Evolutionary conservation across 2,329 filamentous ascomycete genomes (phyloP), one percentile per base, ranked within the genome.

Genomic region (Fusarium goolgardi): DNA sequence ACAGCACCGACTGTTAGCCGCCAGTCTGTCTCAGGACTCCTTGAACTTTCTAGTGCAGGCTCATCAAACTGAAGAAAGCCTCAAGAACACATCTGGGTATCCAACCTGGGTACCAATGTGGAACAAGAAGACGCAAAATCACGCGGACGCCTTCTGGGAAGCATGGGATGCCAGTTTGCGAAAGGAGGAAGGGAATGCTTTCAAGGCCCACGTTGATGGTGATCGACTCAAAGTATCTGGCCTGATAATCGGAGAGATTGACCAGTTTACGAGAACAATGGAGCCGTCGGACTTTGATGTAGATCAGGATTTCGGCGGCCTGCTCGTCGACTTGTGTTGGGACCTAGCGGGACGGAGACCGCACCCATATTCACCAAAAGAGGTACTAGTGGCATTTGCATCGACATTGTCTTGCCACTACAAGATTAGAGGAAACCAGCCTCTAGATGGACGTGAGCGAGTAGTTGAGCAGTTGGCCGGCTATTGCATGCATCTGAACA

Each of bases 141-240:
- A 61, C 16, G 58, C 58, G 20, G 58, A 61, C 10, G 58, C 58
- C 4, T 58, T 40, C 9, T 61, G 58, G 58, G 58, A 61, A 20
- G 54, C 58, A 18, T 61, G 58, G 58, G 58, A 61, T 9, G 54
- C 58, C 2, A 61, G 45, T 45, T 32, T 61, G 25, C 37, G 58
- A 8, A 61, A 61, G n/a, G 12, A 46, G 11, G 32, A 61, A 13
- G 31, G 20, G 0, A 50, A 34, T 5, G 9, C n/a, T 6, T 34
- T 40, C 4, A 49, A 51, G 13, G 40, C 55, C 4, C 2, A 40
- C 1, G 15, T 39, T n/a, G n/a, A 61, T 16, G 58, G 39, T 0
- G 15, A 52, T 4, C 49, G 39, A 16, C 32, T 61, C 0, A 39
- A 13, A 12, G 34, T 61, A n/a, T 61, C 54, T 1, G 58, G 58